Conservation (phyloP, 2,329 filamentous ascomycete species). For the Phaeoacremonium minimum region DNA sequence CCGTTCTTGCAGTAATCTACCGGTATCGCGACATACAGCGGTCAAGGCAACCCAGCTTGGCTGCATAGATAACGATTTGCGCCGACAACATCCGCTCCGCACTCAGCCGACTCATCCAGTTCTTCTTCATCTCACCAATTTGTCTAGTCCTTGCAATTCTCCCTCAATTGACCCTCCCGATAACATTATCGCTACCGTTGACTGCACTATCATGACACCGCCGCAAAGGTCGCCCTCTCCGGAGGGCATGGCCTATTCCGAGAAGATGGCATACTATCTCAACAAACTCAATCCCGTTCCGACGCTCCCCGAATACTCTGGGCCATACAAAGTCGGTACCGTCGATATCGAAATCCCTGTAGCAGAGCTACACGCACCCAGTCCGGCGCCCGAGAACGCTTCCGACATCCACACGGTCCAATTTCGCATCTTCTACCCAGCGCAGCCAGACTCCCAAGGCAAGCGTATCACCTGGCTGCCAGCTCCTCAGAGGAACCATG, state of each 20-base stretch:
- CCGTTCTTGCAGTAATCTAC: too few species aligned
- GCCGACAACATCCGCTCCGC: too few species aligned
- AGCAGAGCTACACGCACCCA: slow-evolving; percentile 50
- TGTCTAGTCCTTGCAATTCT: too few species aligned
- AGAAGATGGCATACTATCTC: slow-evolving; percentile 41
- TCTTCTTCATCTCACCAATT: too few species aligned
- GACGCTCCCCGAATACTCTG: slow-evolving; percentile 69
- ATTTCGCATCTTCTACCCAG: slow-evolving; percentile 81
- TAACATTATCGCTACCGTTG: too few species aligned
- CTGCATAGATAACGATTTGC: too few species aligned
- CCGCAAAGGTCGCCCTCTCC: too few species aligned
- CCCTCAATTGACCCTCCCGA: too few species aligned
- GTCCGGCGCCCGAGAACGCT: slow-evolving; percentile 47
- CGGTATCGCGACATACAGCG: too few species aligned
- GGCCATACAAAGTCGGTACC: slow-evolving; percentile 74
- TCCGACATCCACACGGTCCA: slow-evolving; percentile 66
- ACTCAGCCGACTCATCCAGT: too few species aligned
- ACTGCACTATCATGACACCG: too few species aligned
- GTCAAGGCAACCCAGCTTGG: too few species aligned
- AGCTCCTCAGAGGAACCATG: slow-evolving; percentile 67
- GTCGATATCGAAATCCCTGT: slow-evolving; percentile 77
- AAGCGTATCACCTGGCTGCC: slow-evolving; percentile 73
- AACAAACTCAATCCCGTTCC: slow-evolving; percentile 64
- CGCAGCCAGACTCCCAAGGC: slow-evolving; percentile 44
- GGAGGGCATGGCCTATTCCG: slow-evolving; percentile 10